Evolutionary conservation across 2,329 filamentous ascomycete species (phyloP), one percentile per base, ranked within the genome.

Genomic region (Pseudogymnoascus sp.): DNA sequence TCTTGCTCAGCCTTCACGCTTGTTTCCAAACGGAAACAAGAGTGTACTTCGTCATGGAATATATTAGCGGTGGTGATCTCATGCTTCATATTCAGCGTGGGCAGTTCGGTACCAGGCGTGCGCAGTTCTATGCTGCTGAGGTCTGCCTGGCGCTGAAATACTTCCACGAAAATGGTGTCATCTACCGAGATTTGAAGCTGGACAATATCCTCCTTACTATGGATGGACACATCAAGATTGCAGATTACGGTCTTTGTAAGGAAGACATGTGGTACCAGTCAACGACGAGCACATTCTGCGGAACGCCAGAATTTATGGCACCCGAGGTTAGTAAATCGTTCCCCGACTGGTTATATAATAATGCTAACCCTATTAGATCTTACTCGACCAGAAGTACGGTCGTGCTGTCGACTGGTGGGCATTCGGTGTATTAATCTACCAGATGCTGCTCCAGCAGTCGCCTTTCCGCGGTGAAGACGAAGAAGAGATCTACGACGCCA

Each of bases 211-310:
- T 99, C 57, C 81, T 99, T 72, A 96, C 92, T 1, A 82, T 96
- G 53, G 95, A 99, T 73, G 95, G 95, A 26, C 95, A 99, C 76
- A 96, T 99, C 81, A 97, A 97, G 82, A 92, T 99, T 81, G 95
- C 85, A 62, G 95, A 99, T 82, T 99, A 96, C 75, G 95, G 95
- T 85, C 85, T 99, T 60, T 99, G 96, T 80, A 99, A 99, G 78
- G 95, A 99, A 75, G 93, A 99, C 71, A 99, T 99, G 95, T 99
- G 93, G 93, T 99, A 96, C 74, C 92, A 92, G 47, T 93, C 90
- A 63, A 97, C 90, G 2, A 99, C 95, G 0, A 93, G 93, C 78
- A 99, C 95, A 7, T 99, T 99, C 80, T 99, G 95, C 74, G 95
- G 95, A 76, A 99, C 95, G n/a, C 95, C 95, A 15, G 95, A 99